Percentiles rank a stretch among this genome's conserved stretches.
Evolutionary conservation across 805 yeast genomes (phyloP).

Genomic region (Ogataea saltuana): DNA sequence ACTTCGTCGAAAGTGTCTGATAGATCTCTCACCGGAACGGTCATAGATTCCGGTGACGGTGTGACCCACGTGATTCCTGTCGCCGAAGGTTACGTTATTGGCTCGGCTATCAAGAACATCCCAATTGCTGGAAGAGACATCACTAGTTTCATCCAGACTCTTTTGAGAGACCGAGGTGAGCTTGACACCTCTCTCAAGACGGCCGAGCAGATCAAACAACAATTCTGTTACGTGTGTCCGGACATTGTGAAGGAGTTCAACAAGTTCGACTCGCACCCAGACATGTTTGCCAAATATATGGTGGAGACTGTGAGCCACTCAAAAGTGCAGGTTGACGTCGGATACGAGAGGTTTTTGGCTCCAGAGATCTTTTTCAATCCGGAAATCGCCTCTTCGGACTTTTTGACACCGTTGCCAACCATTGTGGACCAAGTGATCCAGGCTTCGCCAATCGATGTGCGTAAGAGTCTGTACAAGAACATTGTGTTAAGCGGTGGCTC

Average conservation of each 20-base stretch:
- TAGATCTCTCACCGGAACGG: conserved; percentile 96
- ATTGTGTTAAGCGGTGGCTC: conserved; percentile 97
- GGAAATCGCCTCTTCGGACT: conserved; percentile 93
- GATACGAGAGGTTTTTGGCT: conserved; percentile 96
- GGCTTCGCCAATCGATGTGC: conserved; percentile 94
- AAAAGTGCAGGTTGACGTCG: conserved; percentile 79
- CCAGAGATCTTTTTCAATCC: conserved; percentile 99
- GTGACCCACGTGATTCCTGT: conserved; percentile 99
- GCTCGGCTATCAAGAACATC: conserved; percentile 93
- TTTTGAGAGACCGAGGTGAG: conserved; percentile 96
- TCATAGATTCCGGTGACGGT: conserved; percentile 98
- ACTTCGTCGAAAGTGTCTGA: conserved; percentile 94
- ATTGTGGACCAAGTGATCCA: conserved; percentile 95
- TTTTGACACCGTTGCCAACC: conserved; percentile 92
- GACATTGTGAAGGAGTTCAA: conserved; percentile 95
- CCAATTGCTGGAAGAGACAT: conserved; percentile 99
- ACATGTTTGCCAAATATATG: conserved; percentile 87
- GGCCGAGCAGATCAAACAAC: conserved; percentile 95
- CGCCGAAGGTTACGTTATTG: conserved; percentile 98
- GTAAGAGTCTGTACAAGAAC: conserved; percentile 93
- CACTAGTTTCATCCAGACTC: conserved; percentile 87
- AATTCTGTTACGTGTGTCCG: conserved; percentile 96
- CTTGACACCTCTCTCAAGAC: conserved; percentile 89
- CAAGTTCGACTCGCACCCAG: conserved; percentile 92
- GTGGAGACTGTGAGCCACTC: conserved; percentile 77